phyloP scores from a whole-genome alignment of 257 asterid species.

The Przewalskia tangutica region DNA sequence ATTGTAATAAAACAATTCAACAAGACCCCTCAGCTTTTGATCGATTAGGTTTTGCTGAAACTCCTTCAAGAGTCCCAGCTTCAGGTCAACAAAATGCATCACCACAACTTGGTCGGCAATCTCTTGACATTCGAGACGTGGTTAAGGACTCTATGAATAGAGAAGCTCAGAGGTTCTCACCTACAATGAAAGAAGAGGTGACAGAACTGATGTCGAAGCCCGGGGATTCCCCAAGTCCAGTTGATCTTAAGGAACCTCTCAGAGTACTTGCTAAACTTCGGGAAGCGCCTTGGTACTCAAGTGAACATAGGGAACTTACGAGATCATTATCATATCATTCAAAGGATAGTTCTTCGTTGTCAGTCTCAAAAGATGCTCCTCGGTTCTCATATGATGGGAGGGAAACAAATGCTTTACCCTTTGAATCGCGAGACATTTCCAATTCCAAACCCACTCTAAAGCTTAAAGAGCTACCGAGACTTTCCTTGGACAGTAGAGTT shows the following conservation, averaged over 20 bases:
- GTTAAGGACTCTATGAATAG: slow-evolving; percentile 82
- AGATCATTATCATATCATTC: slow-evolving; percentile 62
- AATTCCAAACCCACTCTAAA: slow-evolving; percentile 49
- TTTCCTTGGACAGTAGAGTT: slow-evolving; percentile 73
- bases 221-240: slow-evolving; percentile 33
- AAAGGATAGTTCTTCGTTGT: slow-evolving; percentile 42
- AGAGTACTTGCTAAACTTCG: slow-evolving; percentile 49
- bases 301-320: slow-evolving; percentile 51
- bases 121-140: slow-evolving; percentile 56
- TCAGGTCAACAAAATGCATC: slow-evolving; percentile 33
- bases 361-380: slow-evolving; percentile 48
- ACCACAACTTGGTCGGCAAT: slow-evolving; percentile 34
- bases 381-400: slow-evolving; percentile 82
- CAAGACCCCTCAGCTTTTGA: slow-evolving; percentile 46
- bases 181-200: slow-evolving; percentile 29
- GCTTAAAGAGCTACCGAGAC: slow-evolving; percentile 67
- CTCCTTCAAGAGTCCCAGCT: slow-evolving; percentile 50
- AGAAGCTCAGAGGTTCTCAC: slow-evolving; percentile 46
- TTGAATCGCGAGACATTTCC: slow-evolving; percentile 33
- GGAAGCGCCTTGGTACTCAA: slow-evolving; percentile 50
- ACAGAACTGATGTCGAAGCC: slow-evolving; percentile 23
- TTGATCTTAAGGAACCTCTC: slow-evolving; percentile 16
- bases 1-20: slow-evolving; percentile 50
- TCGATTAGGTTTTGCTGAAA: slow-evolving; percentile 50
- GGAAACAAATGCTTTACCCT: slow-evolving; percentile 31